These are phyloP conservation scores for Calophaca sinica DNA, from an alignment of 306 rosid species.

Conservation along the genomic window DNA sequence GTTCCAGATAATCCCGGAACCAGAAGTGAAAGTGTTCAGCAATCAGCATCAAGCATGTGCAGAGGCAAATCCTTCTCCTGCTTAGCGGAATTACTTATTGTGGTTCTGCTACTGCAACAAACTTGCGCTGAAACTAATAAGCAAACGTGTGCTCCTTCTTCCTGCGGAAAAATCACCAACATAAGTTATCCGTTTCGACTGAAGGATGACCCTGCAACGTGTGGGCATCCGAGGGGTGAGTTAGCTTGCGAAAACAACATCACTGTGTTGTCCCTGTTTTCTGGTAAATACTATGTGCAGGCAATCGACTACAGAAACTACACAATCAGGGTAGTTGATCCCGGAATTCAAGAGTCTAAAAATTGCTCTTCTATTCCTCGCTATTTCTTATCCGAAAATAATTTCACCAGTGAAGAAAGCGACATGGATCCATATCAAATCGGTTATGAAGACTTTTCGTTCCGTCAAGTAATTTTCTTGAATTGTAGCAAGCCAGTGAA, in stretches of 20 bases:
- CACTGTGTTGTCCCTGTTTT: neutral
- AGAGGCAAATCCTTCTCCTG: too few species aligned
- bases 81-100: too few species aligned
- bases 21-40: too few species aligned
- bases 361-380: constrained; percentile 44
- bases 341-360: neutral
- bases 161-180: constrained; percentile 41
- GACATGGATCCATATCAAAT: neutral
- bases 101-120: neutral
- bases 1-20: too few species aligned
- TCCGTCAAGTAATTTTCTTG: constrained; percentile 40
- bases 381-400: neutral
- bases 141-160: constrained; percentile 20
- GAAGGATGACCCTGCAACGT: neutral
- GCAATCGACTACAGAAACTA: constrained; percentile 43
- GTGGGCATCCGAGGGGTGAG: neutral
- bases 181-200: constrained; percentile 45
- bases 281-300: constrained; percentile 18
- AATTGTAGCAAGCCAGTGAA: constrained; percentile 30
- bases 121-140: neutral
- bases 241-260: constrained; percentile 40
- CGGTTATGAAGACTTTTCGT: neutral
- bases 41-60: too few species aligned
- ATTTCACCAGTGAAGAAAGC: neutral
- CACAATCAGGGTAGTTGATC: constrained; percentile 45